Conservation (phyloP, 495 filamentous ascomycete species). For the Halenospora varia region DNA sequence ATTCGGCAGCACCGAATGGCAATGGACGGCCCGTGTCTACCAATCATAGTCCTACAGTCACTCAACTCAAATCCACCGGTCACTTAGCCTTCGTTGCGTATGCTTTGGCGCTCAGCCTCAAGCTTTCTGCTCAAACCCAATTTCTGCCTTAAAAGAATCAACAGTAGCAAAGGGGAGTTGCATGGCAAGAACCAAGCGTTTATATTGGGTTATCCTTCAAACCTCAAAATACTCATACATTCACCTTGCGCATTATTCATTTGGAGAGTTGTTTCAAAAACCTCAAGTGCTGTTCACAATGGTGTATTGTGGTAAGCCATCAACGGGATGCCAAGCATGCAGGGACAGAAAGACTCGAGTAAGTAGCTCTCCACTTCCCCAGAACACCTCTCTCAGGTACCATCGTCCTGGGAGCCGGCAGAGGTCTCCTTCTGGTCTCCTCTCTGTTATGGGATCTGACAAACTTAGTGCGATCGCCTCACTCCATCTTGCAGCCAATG, state of each 20-base stretch:
- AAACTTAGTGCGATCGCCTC: conserved; percentile 60
- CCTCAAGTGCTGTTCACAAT: conserved; percentile 32
- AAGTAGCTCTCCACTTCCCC: conserved; percentile 18
- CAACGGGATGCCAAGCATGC: conserved; percentile 64
- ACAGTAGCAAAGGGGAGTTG: not conserved
- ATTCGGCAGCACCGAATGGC: not conserved
- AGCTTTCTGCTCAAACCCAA: not conserved
- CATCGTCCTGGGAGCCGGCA: not conserved
- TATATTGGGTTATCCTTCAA: not conserved
- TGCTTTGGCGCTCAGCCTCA: not conserved
- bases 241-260: too few relatives aligned
- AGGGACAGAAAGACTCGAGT: conserved; percentile 46
- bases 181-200: not conserved
- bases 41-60: too few relatives aligned
- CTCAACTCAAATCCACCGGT: too few relatives aligned
- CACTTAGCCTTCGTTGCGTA: not conserved
- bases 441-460: not conserved
- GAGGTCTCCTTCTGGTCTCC: not conserved
- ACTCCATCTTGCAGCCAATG: conserved; percentile 65
- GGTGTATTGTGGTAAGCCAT: conserved; percentile 73
- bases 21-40: too few relatives aligned
- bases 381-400: not conserved
- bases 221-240: not conserved
- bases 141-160: not conserved
- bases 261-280: not conserved